A percentile compares a stretch with the other conserved stretches of the same genome.
phyloP scores from a whole-genome alignment of 352 stramenopile species.

The Thalassiosira livingstoniorum region DNA sequence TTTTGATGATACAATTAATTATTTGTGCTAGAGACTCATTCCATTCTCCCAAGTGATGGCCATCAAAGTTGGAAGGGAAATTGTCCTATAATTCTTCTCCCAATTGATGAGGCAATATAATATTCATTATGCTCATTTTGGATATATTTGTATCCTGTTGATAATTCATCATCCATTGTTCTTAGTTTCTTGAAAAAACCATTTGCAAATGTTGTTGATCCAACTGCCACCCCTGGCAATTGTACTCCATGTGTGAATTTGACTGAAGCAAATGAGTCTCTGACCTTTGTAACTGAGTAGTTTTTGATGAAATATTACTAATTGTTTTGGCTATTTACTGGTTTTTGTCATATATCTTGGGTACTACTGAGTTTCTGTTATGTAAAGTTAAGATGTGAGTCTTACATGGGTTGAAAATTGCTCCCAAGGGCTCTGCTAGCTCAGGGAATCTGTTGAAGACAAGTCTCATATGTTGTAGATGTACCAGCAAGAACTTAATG shows the following conservation, averaged over 20 bases:
- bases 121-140: neutral
- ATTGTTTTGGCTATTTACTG: too few species aligned
- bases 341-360: neutral
- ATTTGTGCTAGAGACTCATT: neutral
- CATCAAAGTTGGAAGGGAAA: neutral
- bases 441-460: constrained; percentile 2
- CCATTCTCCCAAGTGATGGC: neutral
- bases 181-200: neutral
- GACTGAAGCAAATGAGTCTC: neutral
- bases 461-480: constrained; percentile 12
- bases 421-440: neutral
- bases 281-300: neutral
- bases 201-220: neutral
- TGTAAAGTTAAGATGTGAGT: neutral
- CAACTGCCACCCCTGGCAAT: neutral
- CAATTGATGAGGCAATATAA: neutral
- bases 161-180: neutral
- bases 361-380: neutral
- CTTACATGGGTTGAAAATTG: constrained; percentile 7
- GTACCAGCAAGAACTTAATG: neutral
- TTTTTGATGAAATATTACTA: neutral
- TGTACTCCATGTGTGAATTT: neutral
- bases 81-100: neutral
- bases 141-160: neutral
- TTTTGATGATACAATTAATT: neutral